These are phyloP conservation scores for Diaporthe sp. DNA, from an alignment of 2,329 filamentous ascomycete species.

Conservation along the genomic window DNA sequence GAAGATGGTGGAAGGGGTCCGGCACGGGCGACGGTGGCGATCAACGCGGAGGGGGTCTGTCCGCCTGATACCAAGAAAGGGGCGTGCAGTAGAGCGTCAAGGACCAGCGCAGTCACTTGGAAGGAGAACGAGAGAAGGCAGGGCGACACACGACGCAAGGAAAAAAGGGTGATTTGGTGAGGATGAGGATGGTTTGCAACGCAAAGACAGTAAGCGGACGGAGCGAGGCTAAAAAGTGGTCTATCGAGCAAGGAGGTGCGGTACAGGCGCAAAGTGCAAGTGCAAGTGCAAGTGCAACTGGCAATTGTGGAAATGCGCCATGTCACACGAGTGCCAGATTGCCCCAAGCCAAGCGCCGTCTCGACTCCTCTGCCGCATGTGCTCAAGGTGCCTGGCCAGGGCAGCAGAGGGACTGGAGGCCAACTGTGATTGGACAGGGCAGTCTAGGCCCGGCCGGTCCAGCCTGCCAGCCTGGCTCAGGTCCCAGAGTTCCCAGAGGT, in stretches of 20 bases:
- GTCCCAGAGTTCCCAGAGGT: background rate
- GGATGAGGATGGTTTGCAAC: conserved; percentile 20
- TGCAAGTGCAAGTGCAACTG: background rate
- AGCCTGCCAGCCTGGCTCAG: conserved; percentile 16
- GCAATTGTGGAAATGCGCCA: conserved; percentile 14
- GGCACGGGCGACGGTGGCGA: conserved; percentile 28
- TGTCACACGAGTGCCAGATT: conserved; percentile 27
- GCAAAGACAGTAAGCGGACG: conserved; percentile 2
- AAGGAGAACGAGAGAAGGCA: conserved; percentile 1
- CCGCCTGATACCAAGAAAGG: conserved; percentile 6
- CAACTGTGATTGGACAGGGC: conserved; percentile 1
- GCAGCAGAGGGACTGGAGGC: background rate
- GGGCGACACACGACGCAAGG: conserved; percentile 22
- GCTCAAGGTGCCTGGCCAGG: background rate
- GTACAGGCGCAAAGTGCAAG: background rate
- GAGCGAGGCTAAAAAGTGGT: conserved; percentile 24
- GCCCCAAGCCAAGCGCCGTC: conserved; percentile 24
- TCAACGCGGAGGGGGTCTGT: conserved; percentile 20
- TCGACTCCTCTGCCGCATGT: background rate
- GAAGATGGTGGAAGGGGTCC: conserved; percentile 11
- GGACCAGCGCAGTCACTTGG: background rate
- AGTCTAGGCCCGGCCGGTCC: background rate
- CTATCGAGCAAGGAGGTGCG: conserved; percentile 18
- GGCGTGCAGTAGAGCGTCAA: conserved; percentile 11
- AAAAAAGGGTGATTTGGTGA: background rate